A percentile compares a stretch with the other conserved stretches of the same genome.
phyloP scores from a whole-genome alignment of 2,329 filamentous ascomycete genomes.

The Fusarium succisae region DNA sequence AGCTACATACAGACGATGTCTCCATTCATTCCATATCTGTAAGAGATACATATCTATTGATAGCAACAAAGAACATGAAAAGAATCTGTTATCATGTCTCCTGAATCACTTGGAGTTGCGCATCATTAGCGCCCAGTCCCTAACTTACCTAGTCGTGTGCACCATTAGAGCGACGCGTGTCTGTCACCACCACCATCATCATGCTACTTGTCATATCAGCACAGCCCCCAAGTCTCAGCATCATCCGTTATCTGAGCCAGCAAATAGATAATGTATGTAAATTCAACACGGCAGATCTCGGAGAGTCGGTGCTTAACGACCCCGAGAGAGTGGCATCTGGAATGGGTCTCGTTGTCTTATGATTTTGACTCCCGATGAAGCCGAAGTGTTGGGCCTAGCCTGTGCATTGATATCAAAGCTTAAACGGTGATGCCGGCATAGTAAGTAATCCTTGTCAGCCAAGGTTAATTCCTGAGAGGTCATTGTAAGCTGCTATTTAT shows the following conservation, averaged over 20 bases:
- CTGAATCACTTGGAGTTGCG: neutral
- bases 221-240: slow-evolving; percentile 5
- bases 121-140: neutral
- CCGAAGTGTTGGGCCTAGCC: neutral
- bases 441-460: neutral
- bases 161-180: neutral
- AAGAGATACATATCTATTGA: slow-evolving; percentile 2
- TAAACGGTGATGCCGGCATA: neutral
- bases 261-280: neutral
- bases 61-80: slow-evolving; percentile 13
- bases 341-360: neutral
- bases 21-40: slow-evolving; percentile 1
- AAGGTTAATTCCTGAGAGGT: neutral
- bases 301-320: neutral
- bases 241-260: neutral
- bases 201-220: neutral
- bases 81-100: neutral
- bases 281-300: neutral
- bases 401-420: neutral
- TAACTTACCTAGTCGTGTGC: no score
- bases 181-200: slow-evolving; percentile 4
- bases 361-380: slow-evolving; percentile 11
- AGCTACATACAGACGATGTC: neutral
- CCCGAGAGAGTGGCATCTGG: neutral
- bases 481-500: neutral